phyloP scores from a whole-genome alignment of 495 filamentous ascomycete genomes.

The Cercophora scortea region DNA sequence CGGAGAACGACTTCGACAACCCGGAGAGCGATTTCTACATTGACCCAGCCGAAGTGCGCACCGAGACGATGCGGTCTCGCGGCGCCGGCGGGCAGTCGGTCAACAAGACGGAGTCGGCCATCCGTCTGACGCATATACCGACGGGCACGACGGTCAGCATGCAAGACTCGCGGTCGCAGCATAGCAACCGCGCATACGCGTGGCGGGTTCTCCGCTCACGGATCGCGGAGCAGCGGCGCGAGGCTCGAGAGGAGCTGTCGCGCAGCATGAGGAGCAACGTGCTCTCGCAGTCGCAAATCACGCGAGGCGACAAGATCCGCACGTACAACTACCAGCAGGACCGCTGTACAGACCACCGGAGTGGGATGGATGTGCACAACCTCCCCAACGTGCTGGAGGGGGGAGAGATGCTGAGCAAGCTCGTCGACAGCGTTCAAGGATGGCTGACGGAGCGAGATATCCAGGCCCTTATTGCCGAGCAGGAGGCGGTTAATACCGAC shows the following conservation, averaged over 20 bases:
- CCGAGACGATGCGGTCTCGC: constrained; percentile 84
- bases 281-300: constrained; percentile 72
- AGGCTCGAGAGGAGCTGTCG: constrained; percentile 79
- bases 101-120: constrained; percentile 94
- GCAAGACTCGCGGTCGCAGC: constrained; percentile 89
- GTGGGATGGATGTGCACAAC: constrained; percentile 73
- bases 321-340: constrained; percentile 95
- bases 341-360: constrained; percentile 88
- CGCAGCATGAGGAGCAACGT: constrained; percentile 62
- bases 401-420: constrained; percentile 58
- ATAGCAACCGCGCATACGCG: constrained; percentile 75
- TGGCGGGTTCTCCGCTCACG: constrained; percentile 79
- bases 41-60: constrained; percentile 73
- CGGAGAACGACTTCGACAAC: constrained; percentile 59
- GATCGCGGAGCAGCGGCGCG: constrained; percentile 70
- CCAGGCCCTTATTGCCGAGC: constrained; percentile 50
- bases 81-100: constrained; percentile 96
- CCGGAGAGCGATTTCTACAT: constrained; percentile 87
- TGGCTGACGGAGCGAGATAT: constrained; percentile 79
- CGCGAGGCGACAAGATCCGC: constrained; percentile 84
- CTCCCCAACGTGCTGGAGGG: constrained; percentile 73
- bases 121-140: constrained; percentile 86
- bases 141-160: constrained; percentile 80
- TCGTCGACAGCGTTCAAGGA: constrained; percentile 72
- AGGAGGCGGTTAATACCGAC: constrained; percentile 26